Evolutionary conservation across 805 yeast species (phyloP).

Genomic region (Teunomyces kruisii): DNA sequence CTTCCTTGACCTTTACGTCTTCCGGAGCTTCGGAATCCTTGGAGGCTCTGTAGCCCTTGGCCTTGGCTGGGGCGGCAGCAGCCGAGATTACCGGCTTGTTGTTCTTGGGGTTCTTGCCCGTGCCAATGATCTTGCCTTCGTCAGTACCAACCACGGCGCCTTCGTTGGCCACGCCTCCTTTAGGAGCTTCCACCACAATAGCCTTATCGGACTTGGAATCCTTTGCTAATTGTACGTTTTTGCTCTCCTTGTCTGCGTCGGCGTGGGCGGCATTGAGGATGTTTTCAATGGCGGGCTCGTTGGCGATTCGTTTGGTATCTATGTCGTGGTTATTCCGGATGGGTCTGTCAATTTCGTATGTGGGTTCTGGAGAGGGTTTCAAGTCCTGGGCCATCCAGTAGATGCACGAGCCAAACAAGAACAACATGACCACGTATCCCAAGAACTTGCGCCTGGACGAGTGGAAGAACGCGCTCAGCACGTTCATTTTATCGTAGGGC

Average conservation of each 20-base stretch:
- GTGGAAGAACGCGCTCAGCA: slow-evolving; percentile 30
- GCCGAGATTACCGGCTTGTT: neutral
- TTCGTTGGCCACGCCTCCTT: slow-evolving; percentile 48
- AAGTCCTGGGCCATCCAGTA: slow-evolving; percentile 39
- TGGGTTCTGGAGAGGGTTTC: slow-evolving; percentile 24
- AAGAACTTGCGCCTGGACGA: slow-evolving; percentile 37
- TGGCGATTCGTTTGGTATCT: neutral
- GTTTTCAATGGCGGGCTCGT: slow-evolving; percentile 20
- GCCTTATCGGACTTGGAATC: slow-evolving; percentile 29
- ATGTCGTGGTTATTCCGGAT: slow-evolving; percentile 2
- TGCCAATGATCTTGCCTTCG: slow-evolving; percentile 28
- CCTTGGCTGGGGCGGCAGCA: slow-evolving; percentile 1
- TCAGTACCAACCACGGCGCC: slow-evolving; percentile 43
- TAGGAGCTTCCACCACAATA: slow-evolving; percentile 36
- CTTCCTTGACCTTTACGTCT: neutral
- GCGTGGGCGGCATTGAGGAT: slow-evolving; percentile 29
- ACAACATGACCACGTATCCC: slow-evolving; percentile 38
- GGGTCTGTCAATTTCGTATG: slow-evolving; percentile 21
- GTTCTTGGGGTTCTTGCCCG: slow-evolving; percentile 14
- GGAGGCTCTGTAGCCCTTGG: slow-evolving; percentile 14
- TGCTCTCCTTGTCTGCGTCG: slow-evolving; percentile 32
- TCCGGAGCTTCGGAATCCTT: neutral
- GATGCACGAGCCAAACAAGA: slow-evolving; percentile 34
- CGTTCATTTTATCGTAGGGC: slow-evolving; percentile 30
- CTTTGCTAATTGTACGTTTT: slow-evolving; percentile 37